Percentiles rank a stretch among this genome's conserved stretches.
Conservation (phyloP, 306 rosid species). For the Acacia crassicarpa region DNA sequence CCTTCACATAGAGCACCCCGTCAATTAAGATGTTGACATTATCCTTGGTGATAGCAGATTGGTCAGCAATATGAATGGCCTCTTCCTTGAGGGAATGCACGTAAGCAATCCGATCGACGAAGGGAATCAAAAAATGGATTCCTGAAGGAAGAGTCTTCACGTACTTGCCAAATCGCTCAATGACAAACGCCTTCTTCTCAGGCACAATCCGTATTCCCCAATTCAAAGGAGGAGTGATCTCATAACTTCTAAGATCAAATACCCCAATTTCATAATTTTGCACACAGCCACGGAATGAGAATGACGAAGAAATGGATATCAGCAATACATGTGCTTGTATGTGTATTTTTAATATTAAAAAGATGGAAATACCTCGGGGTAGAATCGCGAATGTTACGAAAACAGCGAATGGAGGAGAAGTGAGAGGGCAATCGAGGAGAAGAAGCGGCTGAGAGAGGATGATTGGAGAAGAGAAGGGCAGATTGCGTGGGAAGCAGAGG, state of each 20-base stretch:
- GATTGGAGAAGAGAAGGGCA: slow-evolving; percentile 18
- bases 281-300: not conserved
- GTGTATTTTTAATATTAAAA: not conserved
- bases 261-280: not conserved
- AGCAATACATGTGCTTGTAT: not conserved
- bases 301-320: not conserved
- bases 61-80: slow-evolving; percentile 79
- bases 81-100: slow-evolving; percentile 94
- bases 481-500: slow-evolving; percentile 33
- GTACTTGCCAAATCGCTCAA: slow-evolving; percentile 90
- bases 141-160: slow-evolving; percentile 84
- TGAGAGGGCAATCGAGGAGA: slow-evolving; percentile 30
- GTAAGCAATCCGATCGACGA: slow-evolving; percentile 82
- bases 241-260: slow-evolving; percentile 44
- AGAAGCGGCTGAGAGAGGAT: slow-evolving; percentile 16
- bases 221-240: slow-evolving; percentile 74
- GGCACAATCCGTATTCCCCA: slow-evolving; percentile 98
- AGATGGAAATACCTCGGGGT: slow-evolving; percentile 35
- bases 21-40: slow-evolving; percentile 86
- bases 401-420: slow-evolving; percentile 45
- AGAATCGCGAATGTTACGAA: slow-evolving; percentile 62
- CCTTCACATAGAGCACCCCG: slow-evolving; percentile 93
- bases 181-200: slow-evolving; percentile 85
- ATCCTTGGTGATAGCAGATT: slow-evolving; percentile 86
- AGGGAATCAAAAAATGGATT: slow-evolving; percentile 80